Evolutionary conservation across 2,329 filamentous ascomycete genomes (phyloP).

Genomic region (Lecanosticta acicola): DNA sequence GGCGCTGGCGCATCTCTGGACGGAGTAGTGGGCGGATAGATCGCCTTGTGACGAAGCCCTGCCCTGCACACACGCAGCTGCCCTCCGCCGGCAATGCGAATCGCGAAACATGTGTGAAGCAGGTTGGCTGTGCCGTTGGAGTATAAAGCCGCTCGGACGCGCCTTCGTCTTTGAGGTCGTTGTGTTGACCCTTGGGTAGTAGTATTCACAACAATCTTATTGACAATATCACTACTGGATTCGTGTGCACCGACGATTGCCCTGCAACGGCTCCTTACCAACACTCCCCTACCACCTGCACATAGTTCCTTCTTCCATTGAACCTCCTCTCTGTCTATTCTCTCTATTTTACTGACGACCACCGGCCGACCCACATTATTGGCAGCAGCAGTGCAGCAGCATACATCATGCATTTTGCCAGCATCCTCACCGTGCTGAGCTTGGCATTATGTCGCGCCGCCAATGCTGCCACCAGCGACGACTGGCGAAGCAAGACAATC

Average conservation of each 20-base stretch:
- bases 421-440: slow-evolving; percentile 14
- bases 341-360: not conserved
- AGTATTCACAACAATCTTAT: slow-evolving; percentile 2
- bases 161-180: slow-evolving; percentile 5
- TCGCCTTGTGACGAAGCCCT: slow-evolving; percentile 22
- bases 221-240: slow-evolving; percentile 5
- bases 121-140: slow-evolving; percentile 2
- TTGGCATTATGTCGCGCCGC: slow-evolving; percentile 18
- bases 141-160: slow-evolving; percentile 14
- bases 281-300: too few relatives aligned
- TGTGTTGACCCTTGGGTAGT: too few relatives aligned
- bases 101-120: not conserved
- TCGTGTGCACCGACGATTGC: not conserved
- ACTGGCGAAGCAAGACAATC: slow-evolving; percentile 38
- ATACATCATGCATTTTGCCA: slow-evolving; percentile 16
- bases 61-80: slow-evolving; percentile 4
- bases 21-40: not conserved
- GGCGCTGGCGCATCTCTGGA: not conserved
- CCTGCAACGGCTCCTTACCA: not conserved
- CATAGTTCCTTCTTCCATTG: not conserved
- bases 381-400: not conserved
- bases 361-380: not conserved
- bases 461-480: slow-evolving; percentile 24
- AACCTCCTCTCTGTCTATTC: not conserved
- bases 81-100: not conserved